Conservation (phyloP, 805 yeast species). For the Lachancea quebecensis region DNA sequence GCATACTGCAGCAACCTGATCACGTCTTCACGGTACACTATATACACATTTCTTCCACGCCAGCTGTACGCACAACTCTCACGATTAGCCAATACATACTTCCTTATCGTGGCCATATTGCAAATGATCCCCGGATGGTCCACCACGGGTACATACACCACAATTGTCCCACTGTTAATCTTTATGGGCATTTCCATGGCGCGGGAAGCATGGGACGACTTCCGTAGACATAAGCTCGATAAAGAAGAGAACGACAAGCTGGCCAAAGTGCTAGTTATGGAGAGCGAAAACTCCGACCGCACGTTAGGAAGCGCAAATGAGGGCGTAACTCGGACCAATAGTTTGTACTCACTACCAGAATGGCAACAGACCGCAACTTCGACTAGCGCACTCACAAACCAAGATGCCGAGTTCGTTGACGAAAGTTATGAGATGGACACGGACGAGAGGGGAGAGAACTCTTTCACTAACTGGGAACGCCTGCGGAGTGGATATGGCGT, state of each 20-base stretch:
- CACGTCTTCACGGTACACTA: slow-evolving; percentile 80
- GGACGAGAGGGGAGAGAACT: slow-evolving; percentile 5
- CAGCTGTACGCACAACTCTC: slow-evolving; percentile 89
- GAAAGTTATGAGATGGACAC: neutral
- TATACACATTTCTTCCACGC: slow-evolving; percentile 77
- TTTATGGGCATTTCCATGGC: slow-evolving; percentile 85
- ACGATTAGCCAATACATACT: slow-evolving; percentile 85
- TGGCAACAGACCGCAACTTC: slow-evolving; percentile 8
- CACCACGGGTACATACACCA: slow-evolving; percentile 91
- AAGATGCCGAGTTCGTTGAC: neutral
- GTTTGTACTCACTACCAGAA: slow-evolving; percentile 7
- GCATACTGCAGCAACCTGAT: slow-evolving; percentile 64
- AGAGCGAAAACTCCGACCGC: slow-evolving; percentile 2
- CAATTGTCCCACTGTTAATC: slow-evolving; percentile 79
- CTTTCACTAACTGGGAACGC: slow-evolving; percentile 15
- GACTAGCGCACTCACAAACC: slow-evolving; percentile 5
- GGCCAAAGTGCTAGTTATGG: slow-evolving; percentile 34
- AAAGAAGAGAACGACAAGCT: slow-evolving; percentile 67
- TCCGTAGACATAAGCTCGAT: slow-evolving; percentile 79
- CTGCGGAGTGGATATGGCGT: slow-evolving; percentile 18
- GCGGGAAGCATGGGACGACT: slow-evolving; percentile 92
- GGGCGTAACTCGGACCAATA: neutral
- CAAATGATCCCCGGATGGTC: slow-evolving; percentile 98
- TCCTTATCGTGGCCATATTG: slow-evolving; percentile 80
- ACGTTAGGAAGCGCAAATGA: neutral